Evolutionary conservation across 495 filamentous ascomycete genomes (phyloP), one percentile per base, ranked within the genome.

Genomic region (Cladorrhinum samala): DNA sequence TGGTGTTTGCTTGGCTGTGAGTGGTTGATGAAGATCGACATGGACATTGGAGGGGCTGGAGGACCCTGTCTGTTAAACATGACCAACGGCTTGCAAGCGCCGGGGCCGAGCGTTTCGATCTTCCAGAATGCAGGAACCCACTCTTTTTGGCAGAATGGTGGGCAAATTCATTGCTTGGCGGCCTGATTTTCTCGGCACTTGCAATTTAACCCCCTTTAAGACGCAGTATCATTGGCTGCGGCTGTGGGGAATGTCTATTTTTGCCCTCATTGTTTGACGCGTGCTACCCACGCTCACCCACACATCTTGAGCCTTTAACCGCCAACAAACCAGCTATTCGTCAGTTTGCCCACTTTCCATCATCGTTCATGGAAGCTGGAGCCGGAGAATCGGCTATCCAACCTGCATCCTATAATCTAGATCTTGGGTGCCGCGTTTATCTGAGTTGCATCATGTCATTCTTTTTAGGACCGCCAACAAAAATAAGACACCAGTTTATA

Each of bases 51-150:
- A 56, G 40, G 57, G 50, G 58, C 46, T 38, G 45, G 55, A 18
- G n/a, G 43, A 54, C 46, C 64, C 64, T 61, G 57, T 42, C 52
- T 43, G 44, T 53, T 54, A 51, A 46, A 50, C 50, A 47, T 45
- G 21, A 16, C 8, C 16, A n/a, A 20, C 23, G 23, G 21, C 56
- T 44, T 54, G 55, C 54, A 64, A 64, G 57, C 60, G 58, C 63
- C 52, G 43, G 52, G 46, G 42, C 55, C 57, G 55, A 44, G 53
- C 50, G 37, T 27, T 51, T 49, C 37, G 9, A 40, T 39, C 17
- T 18, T 11, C 27, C 27, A 5, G 11, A 11, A 33, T 33, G 27
- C 27, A 33, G 27, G 27, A 6, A 33, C 5, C 11, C 27, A 33
- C 5, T 33, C n/a, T n/a, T n/a, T n/a, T n/a, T 18, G 0, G 24